Evolutionary conservation across 352 stramenopile species (phyloP), one percentile per base, ranked within the genome.

Genomic region (Phytopythium montanum): DNA sequence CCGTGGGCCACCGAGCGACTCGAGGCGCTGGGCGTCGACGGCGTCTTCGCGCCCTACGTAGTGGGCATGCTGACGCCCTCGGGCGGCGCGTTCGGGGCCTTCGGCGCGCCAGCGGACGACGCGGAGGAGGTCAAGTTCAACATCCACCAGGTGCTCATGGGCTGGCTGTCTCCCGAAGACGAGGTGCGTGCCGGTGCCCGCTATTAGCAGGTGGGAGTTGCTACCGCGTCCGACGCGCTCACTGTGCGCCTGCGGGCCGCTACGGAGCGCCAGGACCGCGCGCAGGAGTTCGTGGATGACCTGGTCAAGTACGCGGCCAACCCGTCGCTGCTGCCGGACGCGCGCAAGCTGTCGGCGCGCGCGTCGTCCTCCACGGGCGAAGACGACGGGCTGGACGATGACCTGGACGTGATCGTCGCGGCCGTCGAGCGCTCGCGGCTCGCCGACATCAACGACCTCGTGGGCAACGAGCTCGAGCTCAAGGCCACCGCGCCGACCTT

Each of bases 71-170:
- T 93, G 44, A 64, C 64, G 33, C 64, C 60, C 3, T 56, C 68
- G 48, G 62, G 69, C 23, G 59, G 63, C n/a, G 65, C 71, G 36
- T 64, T 59, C 52, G 65, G 70, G 45, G 44, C 49, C 31, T 64
- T 59, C 52, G 67, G 70, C 49, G 44, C 49, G 42, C 58, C 23
- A 5, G 65, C 71, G 38, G 71, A 81, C 33, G 75, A 86, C 61
- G 59, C 78, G 12, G 79, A 87, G 44, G 75, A 83, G 50, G 72
- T 82, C 57, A 83, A 78, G 60, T 81, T 81, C 69, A 88, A 84
- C 60, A 81, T 92, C 38, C 78, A 92, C 64, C 73, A 92, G 56
- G 78, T 94, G 64, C 74, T 94, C 63, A 92, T 92, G 82, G 85
- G 83, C 58, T 94, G 82, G 82, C 61, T 94, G 10, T 74, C 80